Evolutionary conservation across 352 stramenopile species (phyloP).

Genomic region (Phytopythium kandeliae): DNA sequence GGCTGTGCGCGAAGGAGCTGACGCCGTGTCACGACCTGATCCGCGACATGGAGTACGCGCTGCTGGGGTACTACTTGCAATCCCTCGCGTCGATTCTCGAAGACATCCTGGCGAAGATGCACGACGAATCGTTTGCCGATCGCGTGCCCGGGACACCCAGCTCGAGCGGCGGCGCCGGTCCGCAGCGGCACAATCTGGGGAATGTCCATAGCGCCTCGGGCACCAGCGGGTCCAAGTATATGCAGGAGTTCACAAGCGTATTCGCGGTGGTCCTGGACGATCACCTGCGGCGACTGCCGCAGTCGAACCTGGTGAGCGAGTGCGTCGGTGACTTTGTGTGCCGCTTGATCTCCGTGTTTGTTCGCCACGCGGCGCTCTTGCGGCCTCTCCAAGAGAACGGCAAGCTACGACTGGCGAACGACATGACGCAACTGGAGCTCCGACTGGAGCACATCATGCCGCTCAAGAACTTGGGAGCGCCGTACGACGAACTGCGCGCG

Average conservation of each 20-base stretch:
- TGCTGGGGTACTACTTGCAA: constrained; percentile 72
- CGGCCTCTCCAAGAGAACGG: constrained; percentile 68
- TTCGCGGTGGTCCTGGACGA: constrained; percentile 71
- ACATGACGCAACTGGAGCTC: constrained; percentile 83
- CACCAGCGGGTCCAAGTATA: constrained; percentile 62
- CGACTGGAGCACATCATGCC: constrained; percentile 53
- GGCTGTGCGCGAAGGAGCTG: constrained; percentile 29
- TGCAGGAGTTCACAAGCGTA: constrained; percentile 62
- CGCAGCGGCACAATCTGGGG: constrained; percentile 10
- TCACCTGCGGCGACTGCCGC: constrained; percentile 60
- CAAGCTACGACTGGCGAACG: constrained; percentile 75
- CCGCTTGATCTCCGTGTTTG: constrained; percentile 71
- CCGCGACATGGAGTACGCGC: constrained; percentile 43
- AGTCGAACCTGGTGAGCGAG: constrained; percentile 36
- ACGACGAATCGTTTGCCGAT: constrained; percentile 78
- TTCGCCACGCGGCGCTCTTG: constrained; percentile 66
- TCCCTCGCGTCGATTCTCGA: constrained; percentile 51
- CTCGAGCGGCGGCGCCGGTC: constrained; percentile 10
- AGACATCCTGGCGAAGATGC: constrained; percentile 72
- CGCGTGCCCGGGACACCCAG: constrained; percentile 9
- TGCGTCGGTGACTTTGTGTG: constrained; percentile 66
- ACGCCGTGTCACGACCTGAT: constrained; percentile 44
- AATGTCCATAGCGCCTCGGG: neutral
- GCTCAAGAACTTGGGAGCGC: constrained; percentile 44
- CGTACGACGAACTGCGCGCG: constrained; percentile 72